Evolutionary conservation across 1,284 basidiomycete species (phyloP).

Genomic region (Pterulicium gracile): DNA sequence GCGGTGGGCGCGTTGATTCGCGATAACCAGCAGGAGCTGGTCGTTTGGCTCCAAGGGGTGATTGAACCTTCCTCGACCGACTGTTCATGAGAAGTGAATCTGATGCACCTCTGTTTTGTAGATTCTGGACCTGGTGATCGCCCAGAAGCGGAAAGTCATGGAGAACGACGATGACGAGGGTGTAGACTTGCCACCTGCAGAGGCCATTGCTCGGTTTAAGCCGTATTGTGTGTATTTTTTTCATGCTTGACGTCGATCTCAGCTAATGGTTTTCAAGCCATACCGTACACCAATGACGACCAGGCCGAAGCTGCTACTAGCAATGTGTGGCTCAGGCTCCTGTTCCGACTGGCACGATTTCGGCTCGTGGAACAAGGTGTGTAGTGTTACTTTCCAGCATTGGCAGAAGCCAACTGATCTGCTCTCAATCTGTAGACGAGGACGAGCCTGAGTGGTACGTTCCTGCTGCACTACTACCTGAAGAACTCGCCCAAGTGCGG

Average conservation of each 20-base stretch:
- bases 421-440: slow-evolving; percentile 32
- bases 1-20: slow-evolving; percentile 69
- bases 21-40: slow-evolving; percentile 46
- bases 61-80: slow-evolving; percentile 15
- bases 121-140: slow-evolving; percentile 61
- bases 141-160: slow-evolving; percentile 58
- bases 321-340: slow-evolving; percentile 69
- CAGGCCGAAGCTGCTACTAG: slow-evolving; percentile 67
- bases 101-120: slow-evolving; percentile 20
- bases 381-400: slow-evolving; percentile 9
- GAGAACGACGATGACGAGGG: slow-evolving; percentile 49
- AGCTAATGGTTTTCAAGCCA: slow-evolving; percentile 33
- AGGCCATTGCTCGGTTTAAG: slow-evolving; percentile 61
- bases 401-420: background rate
- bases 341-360: slow-evolving; percentile 69
- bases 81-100: slow-evolving; percentile 2
- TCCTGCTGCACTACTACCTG: slow-evolving; percentile 52
- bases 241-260: background rate
- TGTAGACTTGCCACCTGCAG: slow-evolving; percentile 42
- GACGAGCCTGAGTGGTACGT: slow-evolving; percentile 75
- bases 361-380: slow-evolving; percentile 50
- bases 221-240: slow-evolving; percentile 57
- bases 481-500: slow-evolving; percentile 51
- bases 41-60: slow-evolving; percentile 77
- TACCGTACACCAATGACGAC: slow-evolving; percentile 65